These are phyloP conservation scores for Camellia oleifera DNA, from an alignment of 179 eudicot genomes.

Conservation along the genomic window DNA sequence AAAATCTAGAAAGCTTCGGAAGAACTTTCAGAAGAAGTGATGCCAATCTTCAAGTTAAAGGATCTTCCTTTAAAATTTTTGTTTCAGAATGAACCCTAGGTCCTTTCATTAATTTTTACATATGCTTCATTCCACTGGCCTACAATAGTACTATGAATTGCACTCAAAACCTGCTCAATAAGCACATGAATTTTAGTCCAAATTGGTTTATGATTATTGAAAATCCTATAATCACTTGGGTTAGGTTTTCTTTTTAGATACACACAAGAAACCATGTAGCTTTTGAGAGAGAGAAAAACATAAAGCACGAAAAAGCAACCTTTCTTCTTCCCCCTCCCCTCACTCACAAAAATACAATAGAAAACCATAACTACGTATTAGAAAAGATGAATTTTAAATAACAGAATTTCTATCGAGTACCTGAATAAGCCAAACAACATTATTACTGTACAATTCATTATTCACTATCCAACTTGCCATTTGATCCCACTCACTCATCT, in stretches of 20 bases:
- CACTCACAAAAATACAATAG: too few species aligned
- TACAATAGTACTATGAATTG: not conserved
- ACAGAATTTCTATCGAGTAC: conserved; percentile 30
- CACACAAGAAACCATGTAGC: too few species aligned
- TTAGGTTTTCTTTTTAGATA: too few species aligned
- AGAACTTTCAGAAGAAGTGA: not conserved
- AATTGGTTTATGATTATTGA: too few species aligned
- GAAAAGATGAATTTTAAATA: not conserved
- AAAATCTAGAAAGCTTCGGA: not conserved
- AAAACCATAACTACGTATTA: not conserved
- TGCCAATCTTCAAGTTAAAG: not conserved
- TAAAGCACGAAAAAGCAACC: too few species aligned
- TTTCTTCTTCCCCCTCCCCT: too few species aligned
- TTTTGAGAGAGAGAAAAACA: too few species aligned
- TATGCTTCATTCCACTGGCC: not conserved
- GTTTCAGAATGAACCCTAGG: not conserved
- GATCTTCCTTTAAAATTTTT: not conserved
- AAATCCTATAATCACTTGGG: too few species aligned
- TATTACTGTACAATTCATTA: conserved; percentile 90
- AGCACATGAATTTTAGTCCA: too few species aligned
- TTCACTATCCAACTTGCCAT: conserved; percentile 97
- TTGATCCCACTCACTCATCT: conserved; percentile 99
- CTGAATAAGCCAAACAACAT: conserved; percentile 99
- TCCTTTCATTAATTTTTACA: not conserved
- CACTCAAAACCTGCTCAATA: too few species aligned